phyloP scores from a whole-genome alignment of 495 filamentous ascomycete genomes.

The Cercophora newfieldiana region DNA sequence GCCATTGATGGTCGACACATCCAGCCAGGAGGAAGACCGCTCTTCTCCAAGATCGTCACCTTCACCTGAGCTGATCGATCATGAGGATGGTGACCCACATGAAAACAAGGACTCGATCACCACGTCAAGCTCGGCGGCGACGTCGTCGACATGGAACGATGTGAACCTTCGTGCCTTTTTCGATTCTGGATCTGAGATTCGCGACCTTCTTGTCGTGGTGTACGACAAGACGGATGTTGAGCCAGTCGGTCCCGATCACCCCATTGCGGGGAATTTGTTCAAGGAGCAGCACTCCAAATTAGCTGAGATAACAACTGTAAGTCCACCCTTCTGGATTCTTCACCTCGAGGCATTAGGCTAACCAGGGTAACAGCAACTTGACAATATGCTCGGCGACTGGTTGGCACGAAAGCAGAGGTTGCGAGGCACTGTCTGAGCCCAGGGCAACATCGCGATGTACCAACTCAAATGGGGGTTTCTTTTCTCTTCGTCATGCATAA shows the following conservation, averaged over 20 bases:
- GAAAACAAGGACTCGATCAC: conserved; percentile 46
- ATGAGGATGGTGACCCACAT: conserved; percentile 37
- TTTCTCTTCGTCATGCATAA: neutral
- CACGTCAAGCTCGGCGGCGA: conserved; percentile 42
- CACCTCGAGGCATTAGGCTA: conserved; percentile 16
- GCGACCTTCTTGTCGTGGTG: conserved; percentile 86
- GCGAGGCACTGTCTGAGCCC: conserved; percentile 40
- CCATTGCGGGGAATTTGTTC: conserved; percentile 77
- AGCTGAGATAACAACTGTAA: conserved; percentile 74
- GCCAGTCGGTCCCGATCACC: conserved; percentile 77
- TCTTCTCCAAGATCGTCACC: conserved; percentile 65
- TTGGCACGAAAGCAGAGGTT: conserved; percentile 63
- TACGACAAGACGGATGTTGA: conserved; percentile 82
- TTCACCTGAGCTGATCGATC: conserved; percentile 65
- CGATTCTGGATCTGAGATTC: conserved; percentile 87
- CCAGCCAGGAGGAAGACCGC: conserved; percentile 61
- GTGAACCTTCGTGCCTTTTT: conserved; percentile 81
- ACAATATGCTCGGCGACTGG: conserved; percentile 84
- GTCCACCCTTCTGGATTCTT: conserved; percentile 26
- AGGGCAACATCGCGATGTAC: neutral
- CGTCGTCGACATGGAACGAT: conserved; percentile 74
- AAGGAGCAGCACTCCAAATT: conserved; percentile 79
- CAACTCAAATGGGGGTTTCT: neutral
- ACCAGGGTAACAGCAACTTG: conserved; percentile 59
- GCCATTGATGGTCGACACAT: conserved; percentile 63